Base-by-base conservation (phyloP, 331 rosid genomes). In the Malus hybrid region DNA sequence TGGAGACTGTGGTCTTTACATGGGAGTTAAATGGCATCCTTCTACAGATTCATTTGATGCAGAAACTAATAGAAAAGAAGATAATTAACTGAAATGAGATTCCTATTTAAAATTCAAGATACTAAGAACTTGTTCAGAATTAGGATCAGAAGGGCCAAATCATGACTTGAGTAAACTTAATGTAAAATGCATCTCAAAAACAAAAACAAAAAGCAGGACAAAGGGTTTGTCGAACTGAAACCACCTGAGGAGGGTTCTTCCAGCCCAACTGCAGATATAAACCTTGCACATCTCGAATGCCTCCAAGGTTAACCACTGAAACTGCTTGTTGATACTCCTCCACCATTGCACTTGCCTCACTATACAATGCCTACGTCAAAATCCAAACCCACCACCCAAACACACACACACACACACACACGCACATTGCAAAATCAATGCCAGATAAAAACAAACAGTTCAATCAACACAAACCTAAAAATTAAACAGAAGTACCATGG, bases 241-340 rank as follows among this genome's bases (percentile, higher is more conserved):
- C 99, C 97, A 94, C 99, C 97, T 92, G 99, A 69, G 97, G 89
- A 44, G 96, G 77, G 77, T 90, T 95, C 83, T 81, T 90, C 83
- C 86, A 84, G 55, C 93, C 99, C 69, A 86, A 86, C 57, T 88
- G 97, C 0, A 89, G 90, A 81, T 42, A 42, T 42, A 42, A 42
- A 42, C 48, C 48, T 42, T 42, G 13, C 48, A 42, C 48, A 42
- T 90, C 97, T 66, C 97, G 83, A 71, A 89, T 80, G 80, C 90
- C 93, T 8, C 92, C 93, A 1, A 87, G 85, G 71, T 73, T 89
- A 59, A 82, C 85, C 76, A 86, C 82, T 3, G 93, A 90, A 79
- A 77, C 78, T 15, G 92, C 92, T 81, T 88, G 99, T 36, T 95
- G 97, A 79, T 92, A 87, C 84, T 92, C 97, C 79, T 95, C 97